These are phyloP conservation scores for Exobasidium cylindrosporum DNA, from an alignment of 1,284 basidiomycete species.

Conservation along the genomic window DNA sequence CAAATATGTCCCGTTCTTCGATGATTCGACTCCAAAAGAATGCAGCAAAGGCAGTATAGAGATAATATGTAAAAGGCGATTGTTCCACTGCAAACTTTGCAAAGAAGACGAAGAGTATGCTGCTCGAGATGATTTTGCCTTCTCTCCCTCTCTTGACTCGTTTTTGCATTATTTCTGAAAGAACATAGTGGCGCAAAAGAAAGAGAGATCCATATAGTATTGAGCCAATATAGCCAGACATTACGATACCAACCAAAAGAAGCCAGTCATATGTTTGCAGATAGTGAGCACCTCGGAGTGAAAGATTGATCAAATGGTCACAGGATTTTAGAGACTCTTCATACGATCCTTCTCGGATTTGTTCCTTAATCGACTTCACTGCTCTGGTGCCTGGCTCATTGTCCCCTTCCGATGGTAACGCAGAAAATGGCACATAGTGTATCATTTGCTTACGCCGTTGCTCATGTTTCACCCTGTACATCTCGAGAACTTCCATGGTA, in stretches of 20 bases:
- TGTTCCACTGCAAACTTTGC: conserved; percentile 65
- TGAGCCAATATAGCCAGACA: conserved; percentile 74
- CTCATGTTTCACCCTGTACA: conserved; percentile 77
- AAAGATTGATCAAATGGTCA: conserved; percentile 62
- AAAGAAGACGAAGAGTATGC: conserved; percentile 19
- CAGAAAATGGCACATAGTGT: conserved; percentile 26
- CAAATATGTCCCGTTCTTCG: conserved; percentile 26
- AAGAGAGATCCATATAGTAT: conserved; percentile 56
- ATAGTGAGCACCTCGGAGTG: conserved; percentile 71
- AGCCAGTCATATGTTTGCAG: conserved; percentile 80
- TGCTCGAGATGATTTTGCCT: not conserved
- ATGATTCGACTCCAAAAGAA: conserved; percentile 63
- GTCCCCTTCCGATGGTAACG: conserved; percentile 17
- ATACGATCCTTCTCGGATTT: conserved; percentile 58
- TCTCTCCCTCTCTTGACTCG: not conserved
- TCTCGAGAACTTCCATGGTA: conserved; percentile 72
- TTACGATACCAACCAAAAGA: conserved; percentile 69
- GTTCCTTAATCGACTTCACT: conserved; percentile 52
- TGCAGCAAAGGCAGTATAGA: conserved; percentile 72
- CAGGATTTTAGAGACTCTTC: conserved; percentile 62
- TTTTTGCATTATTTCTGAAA: conserved; percentile 11
- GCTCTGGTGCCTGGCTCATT: conserved; percentile 56
- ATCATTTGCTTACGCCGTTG: conserved; percentile 28
- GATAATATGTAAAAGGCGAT: conserved; percentile 71
- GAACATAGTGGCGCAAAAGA: conserved; percentile 40